Conservation (phyloP, 768 basidiomycete genomes). For the Kwoniella newhampshirensis region DNA sequence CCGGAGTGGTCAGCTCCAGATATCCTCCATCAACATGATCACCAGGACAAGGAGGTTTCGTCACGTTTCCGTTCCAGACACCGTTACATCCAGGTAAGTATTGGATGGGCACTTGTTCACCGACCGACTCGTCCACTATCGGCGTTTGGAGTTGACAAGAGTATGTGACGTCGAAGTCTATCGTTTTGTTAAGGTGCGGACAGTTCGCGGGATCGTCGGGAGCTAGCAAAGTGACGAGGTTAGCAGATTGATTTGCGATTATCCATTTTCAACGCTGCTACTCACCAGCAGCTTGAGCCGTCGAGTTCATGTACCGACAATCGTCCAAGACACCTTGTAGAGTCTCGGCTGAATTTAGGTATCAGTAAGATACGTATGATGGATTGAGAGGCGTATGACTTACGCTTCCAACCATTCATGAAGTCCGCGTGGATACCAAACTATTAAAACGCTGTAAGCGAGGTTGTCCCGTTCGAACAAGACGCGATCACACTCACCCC, state of each 20-base stretch:
- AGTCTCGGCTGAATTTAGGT: slow-evolving; percentile 1
- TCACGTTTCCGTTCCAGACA: slow-evolving; percentile 22
- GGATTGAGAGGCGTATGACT: not conserved
- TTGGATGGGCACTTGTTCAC: slow-evolving; percentile 16
- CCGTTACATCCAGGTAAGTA: slow-evolving; percentile 32
- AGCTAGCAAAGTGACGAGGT: too few relatives aligned
- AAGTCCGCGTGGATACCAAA: slow-evolving; percentile 32
- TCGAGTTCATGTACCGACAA: slow-evolving; percentile 32
- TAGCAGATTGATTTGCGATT: too few relatives aligned
- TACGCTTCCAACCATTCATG: slow-evolving; percentile 27
- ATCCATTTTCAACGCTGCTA: too few relatives aligned
- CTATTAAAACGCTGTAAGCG: not conserved
- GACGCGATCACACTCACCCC: slow-evolving; percentile 4
- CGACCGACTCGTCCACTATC: slow-evolving; percentile 27
- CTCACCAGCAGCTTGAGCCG: slow-evolving; percentile 9
- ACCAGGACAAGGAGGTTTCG: slow-evolving; percentile 27
- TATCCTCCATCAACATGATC: slow-evolving; percentile 22
- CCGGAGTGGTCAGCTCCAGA: slow-evolving; percentile 12
- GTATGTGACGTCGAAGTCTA: slow-evolving; percentile 15
- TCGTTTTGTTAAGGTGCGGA: slow-evolving; percentile 19
- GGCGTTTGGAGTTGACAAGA: slow-evolving; percentile 17
- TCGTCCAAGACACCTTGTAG: slow-evolving; percentile 26
- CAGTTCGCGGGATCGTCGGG: slow-evolving; percentile 26
- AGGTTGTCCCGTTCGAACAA: not conserved
- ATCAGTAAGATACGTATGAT: too few relatives aligned